Base-by-base conservation (phyloP, 768 basidiomycete genomes). In the Xerocomellus intermedius region DNA sequence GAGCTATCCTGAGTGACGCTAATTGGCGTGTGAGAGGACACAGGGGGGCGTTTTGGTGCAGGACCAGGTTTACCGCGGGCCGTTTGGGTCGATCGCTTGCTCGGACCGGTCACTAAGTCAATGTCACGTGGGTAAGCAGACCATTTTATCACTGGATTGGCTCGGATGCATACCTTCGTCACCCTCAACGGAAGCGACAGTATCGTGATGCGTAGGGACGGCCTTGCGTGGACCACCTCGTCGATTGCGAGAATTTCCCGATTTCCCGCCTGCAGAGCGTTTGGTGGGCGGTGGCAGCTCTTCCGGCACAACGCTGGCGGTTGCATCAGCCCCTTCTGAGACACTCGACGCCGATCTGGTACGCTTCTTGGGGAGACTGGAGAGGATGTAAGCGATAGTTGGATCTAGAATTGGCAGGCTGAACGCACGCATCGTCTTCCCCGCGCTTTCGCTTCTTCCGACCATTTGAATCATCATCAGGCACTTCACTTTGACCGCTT, bases 381-480 rank as follows among this genome's bases (percentile, higher is more conserved):
- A 61, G 37, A 33, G 19, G 16, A 33, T 17, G 49, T 68, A 46
- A 63, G 62, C 32, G 26, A 39, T 45, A 43, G 22, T 52, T 26
- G 19, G 56, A 42, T 42, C 8, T 30, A 42, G 6, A 26, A 43
- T 24, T 19, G 42, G 42, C 10, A 24, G 8, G 39, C 35, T 42
- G 45, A 37, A 77, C 86, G 71, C 59, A 91, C 89, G 68, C 67
- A 61, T 91, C 89, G 48, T 89, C 88, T 24, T 88, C 89, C 28
- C 73, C 74, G 47, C 90, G 81, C 69, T 91, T 92, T 67, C 91
- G 80, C 72, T 91, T 92, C 63, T 84, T 84, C 56, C 80, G 80
- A 53, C 69, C 76, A 42, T 63, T 70, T 0, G 67, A 68, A 22
- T 86, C 83, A 19, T 84, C 83, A 14, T 80, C 80, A 37, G 80